These are phyloP conservation scores for Trametes polyzona DNA, from an alignment of 1,284 basidiomycete genomes.

Conservation along the genomic window DNA sequence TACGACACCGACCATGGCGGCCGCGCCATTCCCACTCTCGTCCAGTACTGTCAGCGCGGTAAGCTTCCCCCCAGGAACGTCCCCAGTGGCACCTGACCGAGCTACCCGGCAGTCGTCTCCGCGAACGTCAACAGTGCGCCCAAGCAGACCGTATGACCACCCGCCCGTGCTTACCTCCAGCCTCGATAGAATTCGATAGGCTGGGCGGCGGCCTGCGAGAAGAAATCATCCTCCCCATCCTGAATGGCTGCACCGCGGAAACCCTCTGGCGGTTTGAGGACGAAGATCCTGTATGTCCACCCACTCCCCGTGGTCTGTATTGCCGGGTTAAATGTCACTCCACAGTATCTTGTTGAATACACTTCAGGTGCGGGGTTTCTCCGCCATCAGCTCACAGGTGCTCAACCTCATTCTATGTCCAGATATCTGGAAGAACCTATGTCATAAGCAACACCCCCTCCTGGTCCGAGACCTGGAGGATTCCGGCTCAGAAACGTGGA, in stretches of 20 bases:
- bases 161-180: not conserved
- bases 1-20: slow-evolving; percentile 23
- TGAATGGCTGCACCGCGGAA: slow-evolving; percentile 71
- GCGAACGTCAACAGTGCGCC: slow-evolving; percentile 57
- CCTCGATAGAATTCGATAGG: slow-evolving; percentile 29
- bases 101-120: slow-evolving; percentile 47
- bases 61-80: slow-evolving; percentile 25
- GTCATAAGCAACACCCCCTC: slow-evolving; percentile 59
- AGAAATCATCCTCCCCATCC: slow-evolving; percentile 67
- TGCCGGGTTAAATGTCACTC: slow-evolving; percentile 5
- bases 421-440: slow-evolving; percentile 76
- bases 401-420: slow-evolving; percentile 17
- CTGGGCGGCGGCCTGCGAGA: slow-evolving; percentile 55
- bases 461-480: slow-evolving; percentile 50
- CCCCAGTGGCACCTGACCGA: slow-evolving; percentile 23
- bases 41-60: slow-evolving; percentile 47
- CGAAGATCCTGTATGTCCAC: slow-evolving; percentile 62
- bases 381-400: not conserved
- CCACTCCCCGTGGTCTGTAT: not conserved
- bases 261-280: slow-evolving; percentile 69
- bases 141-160: not conserved
- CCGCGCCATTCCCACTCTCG: slow-evolving; percentile 48
- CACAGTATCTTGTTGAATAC: slow-evolving; percentile 57
- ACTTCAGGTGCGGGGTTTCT: slow-evolving; percentile 54
- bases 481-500: slow-evolving; percentile 59